Conservation (phyloP, 768 basidiomycete species). For the Russula vinacea region DNA sequence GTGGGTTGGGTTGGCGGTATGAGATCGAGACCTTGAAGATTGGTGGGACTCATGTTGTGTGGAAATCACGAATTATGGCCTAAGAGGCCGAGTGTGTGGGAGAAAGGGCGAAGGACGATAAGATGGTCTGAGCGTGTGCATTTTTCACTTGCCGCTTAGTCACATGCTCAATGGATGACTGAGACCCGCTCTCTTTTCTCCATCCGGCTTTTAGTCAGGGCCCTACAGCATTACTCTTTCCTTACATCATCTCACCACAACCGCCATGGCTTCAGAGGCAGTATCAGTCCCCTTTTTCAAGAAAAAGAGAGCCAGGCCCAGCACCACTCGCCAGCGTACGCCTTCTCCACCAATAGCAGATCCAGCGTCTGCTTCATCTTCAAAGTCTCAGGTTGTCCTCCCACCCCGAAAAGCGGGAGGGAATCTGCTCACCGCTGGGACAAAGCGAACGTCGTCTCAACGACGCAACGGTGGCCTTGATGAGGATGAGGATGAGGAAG, state of each 20-base stretch:
- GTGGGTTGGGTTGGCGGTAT: constrained; percentile 53
- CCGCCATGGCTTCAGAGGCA: constrained; percentile 37
- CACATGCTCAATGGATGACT: constrained; percentile 5
- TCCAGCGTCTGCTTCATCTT: constrained; percentile 43
- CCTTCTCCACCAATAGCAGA: constrained; percentile 58
- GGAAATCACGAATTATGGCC: background rate
- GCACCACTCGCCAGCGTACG: constrained; percentile 73
- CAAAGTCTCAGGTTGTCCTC: constrained; percentile 70
- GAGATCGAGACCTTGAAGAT: constrained; percentile 77
- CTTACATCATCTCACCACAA: too few species aligned
- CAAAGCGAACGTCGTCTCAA: constrained; percentile 57
- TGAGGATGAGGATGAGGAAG: constrained; percentile 54
- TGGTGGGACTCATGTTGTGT: constrained; percentile 54
- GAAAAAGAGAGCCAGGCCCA: constrained; percentile 76
- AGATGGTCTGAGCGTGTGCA: background rate
- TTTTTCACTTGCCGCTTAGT: constrained; percentile 1
- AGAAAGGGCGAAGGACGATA: background rate
- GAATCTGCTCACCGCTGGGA: constrained; percentile 76
- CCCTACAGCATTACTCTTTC: background rate
- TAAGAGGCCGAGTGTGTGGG: background rate
- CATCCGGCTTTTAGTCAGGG: background rate
- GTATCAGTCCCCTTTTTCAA: constrained; percentile 84
- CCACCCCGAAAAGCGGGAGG: constrained; percentile 64
- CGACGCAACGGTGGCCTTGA: constrained; percentile 50
- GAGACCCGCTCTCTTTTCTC: background rate